A percentile compares a stretch with the other conserved stretches of the same genome.
phyloP scores from a whole-genome alignment of 169 alveolate species.

The Eimeria falciformis region DNA sequence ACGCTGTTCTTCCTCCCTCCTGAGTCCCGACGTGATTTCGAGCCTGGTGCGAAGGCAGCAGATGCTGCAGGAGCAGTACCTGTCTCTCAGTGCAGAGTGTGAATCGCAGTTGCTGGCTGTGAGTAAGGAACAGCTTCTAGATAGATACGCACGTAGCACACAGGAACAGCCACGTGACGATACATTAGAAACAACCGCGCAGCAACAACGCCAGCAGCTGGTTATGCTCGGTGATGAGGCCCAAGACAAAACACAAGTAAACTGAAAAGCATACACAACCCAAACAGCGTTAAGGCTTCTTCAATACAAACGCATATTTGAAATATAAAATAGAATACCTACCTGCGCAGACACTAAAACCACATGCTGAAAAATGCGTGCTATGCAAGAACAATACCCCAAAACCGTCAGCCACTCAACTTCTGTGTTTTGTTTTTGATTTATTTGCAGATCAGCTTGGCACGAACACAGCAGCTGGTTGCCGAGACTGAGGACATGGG shows the following conservation, averaged over 20 bases:
- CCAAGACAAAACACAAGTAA: conserved; percentile 73
- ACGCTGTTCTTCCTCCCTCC: conserved; percentile 59
- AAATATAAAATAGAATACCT: background rate
- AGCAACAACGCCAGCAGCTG: conserved; percentile 49
- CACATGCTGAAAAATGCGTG: background rate
- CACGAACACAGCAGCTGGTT: conserved; percentile 73
- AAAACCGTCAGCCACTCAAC: no score
- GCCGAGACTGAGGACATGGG: conserved; percentile 76
- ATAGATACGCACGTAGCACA: background rate
- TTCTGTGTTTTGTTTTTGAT: no score
- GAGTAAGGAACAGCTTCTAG: conserved; percentile 54
- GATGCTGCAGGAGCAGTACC: conserved; percentile 55
- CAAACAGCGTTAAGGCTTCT: no score
- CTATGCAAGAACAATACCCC: no score
- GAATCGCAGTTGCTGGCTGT: conserved; percentile 54
- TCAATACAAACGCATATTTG: no score
- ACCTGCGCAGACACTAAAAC: background rate
- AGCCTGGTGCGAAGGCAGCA: conserved; percentile 56
- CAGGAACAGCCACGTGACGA: conserved; percentile 29
- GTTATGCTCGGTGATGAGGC: conserved; percentile 68
- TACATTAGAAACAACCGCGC: background rate
- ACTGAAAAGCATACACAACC: no score
- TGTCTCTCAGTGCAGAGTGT: conserved; percentile 11
- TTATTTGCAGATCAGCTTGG: conserved; percentile 51
- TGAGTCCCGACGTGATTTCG: conserved; percentile 30